phyloP scores from a whole-genome alignment of 2,329 filamentous ascomycete species.

The Ascochyta koolunga region DNA sequence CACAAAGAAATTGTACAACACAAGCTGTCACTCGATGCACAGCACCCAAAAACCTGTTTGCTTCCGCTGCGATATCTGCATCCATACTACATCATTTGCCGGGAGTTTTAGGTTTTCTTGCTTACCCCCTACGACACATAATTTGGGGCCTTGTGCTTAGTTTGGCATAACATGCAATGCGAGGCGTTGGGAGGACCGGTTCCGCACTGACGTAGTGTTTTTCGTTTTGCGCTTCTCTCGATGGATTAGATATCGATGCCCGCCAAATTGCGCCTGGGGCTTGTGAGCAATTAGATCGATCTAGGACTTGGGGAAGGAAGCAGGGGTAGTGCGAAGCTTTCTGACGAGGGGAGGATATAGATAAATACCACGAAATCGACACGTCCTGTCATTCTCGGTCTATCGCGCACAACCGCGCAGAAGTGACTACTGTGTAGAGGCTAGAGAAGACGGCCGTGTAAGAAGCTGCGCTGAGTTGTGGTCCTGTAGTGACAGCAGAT shows the following conservation, averaged over 20 bases:
- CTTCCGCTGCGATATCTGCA: conserved; percentile 8
- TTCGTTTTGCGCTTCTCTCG: conserved; percentile 4
- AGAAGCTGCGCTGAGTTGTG: no score
- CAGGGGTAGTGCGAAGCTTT: neutral
- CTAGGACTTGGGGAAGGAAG: neutral
- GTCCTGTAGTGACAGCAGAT: no score
- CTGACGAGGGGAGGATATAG: neutral
- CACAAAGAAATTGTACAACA: conserved; percentile 21
- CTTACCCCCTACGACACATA: conserved; percentile 10
- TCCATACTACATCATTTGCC: conserved; percentile 27
- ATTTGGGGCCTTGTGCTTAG: conserved; percentile 5
- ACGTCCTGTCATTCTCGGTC: neutral
- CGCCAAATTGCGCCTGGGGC: conserved; percentile 26
- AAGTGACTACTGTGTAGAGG: no score
- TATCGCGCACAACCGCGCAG: no score
- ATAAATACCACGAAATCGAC: conserved; percentile 11
- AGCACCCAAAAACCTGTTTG: conserved; percentile 17
- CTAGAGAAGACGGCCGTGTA: no score
- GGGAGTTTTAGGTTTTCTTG: conserved; percentile 23
- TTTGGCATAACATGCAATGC: conserved; percentile 16
- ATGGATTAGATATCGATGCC: conserved; percentile 7
- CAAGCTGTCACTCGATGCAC: conserved; percentile 11
- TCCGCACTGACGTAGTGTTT: conserved; percentile 10
- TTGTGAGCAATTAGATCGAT: conserved; percentile 11
- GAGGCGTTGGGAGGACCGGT: conserved; percentile 10